phyloP scores from a whole-genome alignment of 2,329 filamentous ascomycete species.

The Claviceps pazoutovae region DNA sequence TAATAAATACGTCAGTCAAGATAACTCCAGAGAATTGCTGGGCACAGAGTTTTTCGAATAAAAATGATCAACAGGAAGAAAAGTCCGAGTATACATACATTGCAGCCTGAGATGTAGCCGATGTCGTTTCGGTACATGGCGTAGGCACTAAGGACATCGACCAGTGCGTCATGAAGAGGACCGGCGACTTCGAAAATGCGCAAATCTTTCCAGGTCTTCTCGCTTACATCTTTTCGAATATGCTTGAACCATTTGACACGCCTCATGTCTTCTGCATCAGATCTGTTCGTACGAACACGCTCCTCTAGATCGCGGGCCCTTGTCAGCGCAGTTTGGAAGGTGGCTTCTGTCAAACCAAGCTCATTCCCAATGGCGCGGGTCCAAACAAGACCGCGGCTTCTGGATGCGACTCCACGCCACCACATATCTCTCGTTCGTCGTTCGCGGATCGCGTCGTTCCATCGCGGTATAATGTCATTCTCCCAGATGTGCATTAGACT shows the following conservation, averaged over 20 bases:
- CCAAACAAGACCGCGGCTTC: slow-evolving; percentile 58
- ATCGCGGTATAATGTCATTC: slow-evolving; percentile 60
- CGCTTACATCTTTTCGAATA: slow-evolving; percentile 49
- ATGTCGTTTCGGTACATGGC: slow-evolving; percentile 72
- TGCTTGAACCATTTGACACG: slow-evolving; percentile 47
- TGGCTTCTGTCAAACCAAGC: slow-evolving; percentile 50
- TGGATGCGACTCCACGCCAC: slow-evolving; percentile 67
- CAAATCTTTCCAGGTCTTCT: slow-evolving; percentile 55
- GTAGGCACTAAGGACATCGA: slow-evolving; percentile 66
- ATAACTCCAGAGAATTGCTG: slow-evolving; percentile 5
- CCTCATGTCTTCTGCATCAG: slow-evolving; percentile 37
- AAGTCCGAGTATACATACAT: slow-evolving; percentile 38
- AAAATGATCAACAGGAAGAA: background rate
- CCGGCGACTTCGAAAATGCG: slow-evolving; percentile 55
- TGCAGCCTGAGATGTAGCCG: slow-evolving; percentile 61
- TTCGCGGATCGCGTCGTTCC: slow-evolving; percentile 56
- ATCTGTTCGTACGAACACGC: slow-evolving; percentile 37
- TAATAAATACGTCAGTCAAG: slow-evolving; percentile 16
- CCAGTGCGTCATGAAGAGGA: slow-evolving; percentile 52
- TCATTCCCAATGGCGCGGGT: slow-evolving; percentile 59
- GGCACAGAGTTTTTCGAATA: background rate
- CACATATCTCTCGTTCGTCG: slow-evolving; percentile 61
- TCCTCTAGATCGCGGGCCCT: slow-evolving; percentile 50
- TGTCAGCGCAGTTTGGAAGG: slow-evolving; percentile 56
- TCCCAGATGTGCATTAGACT: slow-evolving; percentile 56